Percentiles rank a stretch among this genome's conserved stretches.
Evolutionary conservation across 495 filamentous ascomycete species (phyloP).

Genomic region (Aspergillus sparsus): DNA sequence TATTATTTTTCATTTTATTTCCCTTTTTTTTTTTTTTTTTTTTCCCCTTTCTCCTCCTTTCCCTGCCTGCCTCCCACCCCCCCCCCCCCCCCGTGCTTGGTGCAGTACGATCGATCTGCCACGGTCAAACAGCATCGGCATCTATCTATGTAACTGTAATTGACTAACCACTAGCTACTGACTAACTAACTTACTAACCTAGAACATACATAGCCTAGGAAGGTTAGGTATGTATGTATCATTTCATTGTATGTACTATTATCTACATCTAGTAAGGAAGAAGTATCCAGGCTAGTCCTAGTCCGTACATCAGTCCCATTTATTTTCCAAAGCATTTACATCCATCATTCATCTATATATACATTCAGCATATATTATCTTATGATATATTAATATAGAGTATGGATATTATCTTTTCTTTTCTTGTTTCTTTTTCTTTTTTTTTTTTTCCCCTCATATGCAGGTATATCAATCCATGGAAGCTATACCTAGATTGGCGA

Average conservation of each 20-base stretch:
- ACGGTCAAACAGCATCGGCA: background rate
- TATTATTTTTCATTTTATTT: no score
- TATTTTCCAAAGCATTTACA: no score
- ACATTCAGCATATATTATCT: no score
- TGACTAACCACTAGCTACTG: background rate
- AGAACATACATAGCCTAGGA: no score
- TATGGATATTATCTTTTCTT: background rate
- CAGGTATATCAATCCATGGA: background rate
- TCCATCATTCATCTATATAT: no score
- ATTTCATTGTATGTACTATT: no score
- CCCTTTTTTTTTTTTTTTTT: background rate
- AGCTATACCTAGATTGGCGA: background rate
- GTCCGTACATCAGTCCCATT: no score
- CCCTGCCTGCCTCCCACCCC: background rate
- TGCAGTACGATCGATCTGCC: conserved; percentile 16
- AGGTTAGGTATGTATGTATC: no score
- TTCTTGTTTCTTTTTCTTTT: background rate
- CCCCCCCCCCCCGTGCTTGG: conserved; percentile 23
- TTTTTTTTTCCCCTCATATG: background rate
- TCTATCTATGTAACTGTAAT: background rate
- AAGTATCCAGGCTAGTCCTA: no score
- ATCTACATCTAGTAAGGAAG: no score
- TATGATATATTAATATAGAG: no score
- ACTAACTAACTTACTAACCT: background rate
- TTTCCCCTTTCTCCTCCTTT: background rate